A percentile compares a stretch with the other conserved stretches of the same genome.
Evolutionary conservation across 2,329 filamentous ascomycete genomes (phyloP).

Genomic region (Lachnellula cervina): DNA sequence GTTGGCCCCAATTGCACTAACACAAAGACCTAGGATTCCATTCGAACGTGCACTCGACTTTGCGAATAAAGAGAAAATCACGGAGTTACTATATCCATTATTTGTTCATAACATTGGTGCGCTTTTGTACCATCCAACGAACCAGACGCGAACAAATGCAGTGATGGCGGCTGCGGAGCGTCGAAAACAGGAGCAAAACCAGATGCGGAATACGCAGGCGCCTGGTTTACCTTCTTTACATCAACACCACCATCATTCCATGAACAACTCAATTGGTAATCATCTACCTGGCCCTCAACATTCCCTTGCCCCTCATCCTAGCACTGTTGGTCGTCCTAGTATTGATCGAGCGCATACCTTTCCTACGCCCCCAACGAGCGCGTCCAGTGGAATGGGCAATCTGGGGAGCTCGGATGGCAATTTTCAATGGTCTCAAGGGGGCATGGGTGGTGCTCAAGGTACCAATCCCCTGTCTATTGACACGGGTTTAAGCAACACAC

Average conservation of each 20-base stretch:
- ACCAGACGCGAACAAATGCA: slow-evolving; percentile 74
- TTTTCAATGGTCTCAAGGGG: slow-evolving; percentile 68
- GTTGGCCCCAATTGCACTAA: neutral
- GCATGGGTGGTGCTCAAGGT: slow-evolving; percentile 57
- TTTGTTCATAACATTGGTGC: slow-evolving; percentile 97
- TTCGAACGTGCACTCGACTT: slow-evolving; percentile 97
- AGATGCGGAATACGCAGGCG: slow-evolving; percentile 57
- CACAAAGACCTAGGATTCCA: slow-evolving; percentile 68
- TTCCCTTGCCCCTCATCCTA: slow-evolving; percentile 61
- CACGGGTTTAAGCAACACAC: slow-evolving; percentile 68
- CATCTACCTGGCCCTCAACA: slow-evolving; percentile 45
- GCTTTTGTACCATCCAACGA: slow-evolving; percentile 87
- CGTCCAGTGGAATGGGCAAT: slow-evolving; percentile 72
- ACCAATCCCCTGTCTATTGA: slow-evolving; percentile 76
- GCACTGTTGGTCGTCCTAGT: slow-evolving; percentile 63
- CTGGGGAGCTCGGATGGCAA: slow-evolving; percentile 69
- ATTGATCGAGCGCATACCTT: slow-evolving; percentile 88
- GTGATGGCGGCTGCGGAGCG: slow-evolving; percentile 83
- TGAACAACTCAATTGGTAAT: slow-evolving; percentile 52
- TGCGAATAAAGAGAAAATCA: slow-evolving; percentile 99
- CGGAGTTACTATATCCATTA: slow-evolving; percentile 86
- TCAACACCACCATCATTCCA: slow-evolving; percentile 59
- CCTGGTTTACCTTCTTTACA: slow-evolving; percentile 64
- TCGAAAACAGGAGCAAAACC: slow-evolving; percentile 65
- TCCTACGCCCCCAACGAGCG: slow-evolving; percentile 87